Conservation (phyloP, 495 filamentous ascomycete genomes). For the Penicillium ochrochloron region DNA sequence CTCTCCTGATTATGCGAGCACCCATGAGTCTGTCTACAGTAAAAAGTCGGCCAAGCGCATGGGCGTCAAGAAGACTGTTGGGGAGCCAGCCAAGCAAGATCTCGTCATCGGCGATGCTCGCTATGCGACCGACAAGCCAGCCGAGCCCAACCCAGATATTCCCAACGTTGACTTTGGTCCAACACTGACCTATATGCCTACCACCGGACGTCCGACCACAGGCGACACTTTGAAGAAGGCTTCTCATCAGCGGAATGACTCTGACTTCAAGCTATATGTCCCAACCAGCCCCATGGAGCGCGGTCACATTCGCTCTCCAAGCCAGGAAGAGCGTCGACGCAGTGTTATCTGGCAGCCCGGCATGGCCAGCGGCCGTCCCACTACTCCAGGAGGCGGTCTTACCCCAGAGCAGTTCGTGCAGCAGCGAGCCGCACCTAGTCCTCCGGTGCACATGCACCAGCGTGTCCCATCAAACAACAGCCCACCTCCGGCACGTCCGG, state of each 20-base stretch:
- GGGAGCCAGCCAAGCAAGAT: constrained; percentile 56
- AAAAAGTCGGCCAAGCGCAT: constrained; percentile 64
- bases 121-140: constrained; percentile 48
- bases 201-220: constrained; percentile 45
- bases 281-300: constrained; percentile 37
- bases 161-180: constrained; percentile 87
- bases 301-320: constrained; percentile 43
- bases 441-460: constrained; percentile 57
- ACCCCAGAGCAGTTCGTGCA: constrained; percentile 86
- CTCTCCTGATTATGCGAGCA: constrained; percentile 73
- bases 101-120: constrained; percentile 65
- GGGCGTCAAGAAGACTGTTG: constrained; percentile 83
- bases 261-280: constrained; percentile 34
- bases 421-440: constrained; percentile 69
- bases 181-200: constrained; percentile 69
- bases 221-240: constrained; percentile 43
- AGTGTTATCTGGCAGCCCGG: constrained; percentile 83
- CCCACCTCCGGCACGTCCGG: constrained; percentile 47
- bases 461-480: constrained; percentile 59
- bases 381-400: constrained; percentile 50
- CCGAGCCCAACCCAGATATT: constrained; percentile 56
- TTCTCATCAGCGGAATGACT: constrained; percentile 47
- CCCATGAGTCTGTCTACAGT: constrained; percentile 65
- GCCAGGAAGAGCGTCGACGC: constrained; percentile 56
- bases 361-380: constrained; percentile 51